A percentile compares a stretch with the other conserved stretches of the same genome.
phyloP scores from a whole-genome alignment of 2,329 filamentous ascomycete genomes.

The Coniochaeta hoffmannii region DNA sequence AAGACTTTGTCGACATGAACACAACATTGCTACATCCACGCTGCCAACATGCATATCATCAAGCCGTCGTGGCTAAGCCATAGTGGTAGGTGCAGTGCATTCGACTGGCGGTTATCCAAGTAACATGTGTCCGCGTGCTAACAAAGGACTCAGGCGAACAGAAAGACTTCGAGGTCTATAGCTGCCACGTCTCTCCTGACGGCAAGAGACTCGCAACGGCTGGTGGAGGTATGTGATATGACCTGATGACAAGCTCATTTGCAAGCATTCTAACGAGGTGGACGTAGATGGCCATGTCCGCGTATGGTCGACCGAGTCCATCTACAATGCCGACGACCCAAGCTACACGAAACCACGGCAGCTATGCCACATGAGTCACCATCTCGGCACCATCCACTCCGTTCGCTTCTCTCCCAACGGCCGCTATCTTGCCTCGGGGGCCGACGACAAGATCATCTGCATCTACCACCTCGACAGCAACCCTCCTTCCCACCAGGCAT shows the following conservation, averaged over 20 bases:
- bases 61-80: conserved; percentile 96
- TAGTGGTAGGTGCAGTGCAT: conserved; percentile 53
- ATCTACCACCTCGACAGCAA: conserved; percentile 87
- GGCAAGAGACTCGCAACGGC: conserved; percentile 87
- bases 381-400: conserved; percentile 93
- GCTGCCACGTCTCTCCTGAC: conserved; percentile 93
- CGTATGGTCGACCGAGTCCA: conserved; percentile 94
- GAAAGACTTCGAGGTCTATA: conserved; percentile 98
- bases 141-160: conserved; percentile 63
- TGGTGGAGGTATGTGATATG: conserved; percentile 63
- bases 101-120: not conserved
- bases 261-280: conserved; percentile 21
- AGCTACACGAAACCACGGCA: conserved; percentile 76
- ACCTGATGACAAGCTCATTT: not conserved
- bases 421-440: conserved; percentile 90
- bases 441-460: conserved; percentile 98
- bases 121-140: too few species aligned
- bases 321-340: conserved; percentile 70
- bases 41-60: conserved; percentile 66
- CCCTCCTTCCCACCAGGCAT: conserved; percentile 65
- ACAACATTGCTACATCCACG: conserved; percentile 9
- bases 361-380: conserved; percentile 96
- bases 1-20: conserved; percentile 14
- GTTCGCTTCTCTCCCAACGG: conserved; percentile 95
- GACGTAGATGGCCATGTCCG: conserved; percentile 81